phyloP scores from a whole-genome alignment of 345 rosid species.

The Sisymbrium altissimum region DNA sequence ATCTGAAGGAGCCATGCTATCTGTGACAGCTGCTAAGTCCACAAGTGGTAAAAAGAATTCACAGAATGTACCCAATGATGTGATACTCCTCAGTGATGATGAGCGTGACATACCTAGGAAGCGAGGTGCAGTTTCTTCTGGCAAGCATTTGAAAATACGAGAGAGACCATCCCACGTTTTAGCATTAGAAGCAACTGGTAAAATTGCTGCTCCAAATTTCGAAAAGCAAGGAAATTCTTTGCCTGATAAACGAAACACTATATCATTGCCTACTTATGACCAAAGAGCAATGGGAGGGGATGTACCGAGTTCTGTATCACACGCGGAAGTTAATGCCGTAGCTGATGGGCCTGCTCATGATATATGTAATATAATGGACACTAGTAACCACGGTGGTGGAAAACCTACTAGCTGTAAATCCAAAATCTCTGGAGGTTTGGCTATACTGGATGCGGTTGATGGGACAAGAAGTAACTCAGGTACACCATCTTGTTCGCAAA shows the following conservation, averaged over 20 bases:
- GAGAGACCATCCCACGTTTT: conserved; percentile 26
- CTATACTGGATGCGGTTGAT: conserved; percentile 39
- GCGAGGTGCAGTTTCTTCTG: conserved; percentile 27
- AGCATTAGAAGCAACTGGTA: conserved; percentile 27
- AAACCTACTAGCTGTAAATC: conserved; percentile 38
- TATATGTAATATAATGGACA: conserved; percentile 31
- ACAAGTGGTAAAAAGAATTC: conserved; percentile 38
- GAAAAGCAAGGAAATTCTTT: conserved; percentile 33
- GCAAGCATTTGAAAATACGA: conserved; percentile 18
- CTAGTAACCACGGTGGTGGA: conserved; percentile 24
- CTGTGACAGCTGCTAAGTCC: conserved; percentile 27
- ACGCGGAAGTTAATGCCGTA: conserved; percentile 33
- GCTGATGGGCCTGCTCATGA: conserved; percentile 33
- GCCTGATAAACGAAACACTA: conserved; percentile 35
- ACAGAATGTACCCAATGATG: conserved; percentile 34
- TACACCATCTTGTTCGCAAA: conserved; percentile 57
- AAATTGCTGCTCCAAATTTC: conserved; percentile 17
- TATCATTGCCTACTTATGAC: conserved; percentile 36
- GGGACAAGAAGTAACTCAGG: conserved; percentile 39
- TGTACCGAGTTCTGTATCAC: conserved; percentile 30
- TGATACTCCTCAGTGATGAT: conserved; percentile 89
- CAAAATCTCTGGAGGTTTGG: conserved; percentile 45
- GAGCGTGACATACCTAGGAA: conserved; percentile 50
- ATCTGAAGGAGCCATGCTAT: conserved; percentile 40
- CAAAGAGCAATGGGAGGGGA: conserved; percentile 33